Percentiles rank a stretch among this genome's conserved stretches.
Conservation (phyloP, 768 basidiomycete genomes). For the Butyriboletus loyo region DNA sequence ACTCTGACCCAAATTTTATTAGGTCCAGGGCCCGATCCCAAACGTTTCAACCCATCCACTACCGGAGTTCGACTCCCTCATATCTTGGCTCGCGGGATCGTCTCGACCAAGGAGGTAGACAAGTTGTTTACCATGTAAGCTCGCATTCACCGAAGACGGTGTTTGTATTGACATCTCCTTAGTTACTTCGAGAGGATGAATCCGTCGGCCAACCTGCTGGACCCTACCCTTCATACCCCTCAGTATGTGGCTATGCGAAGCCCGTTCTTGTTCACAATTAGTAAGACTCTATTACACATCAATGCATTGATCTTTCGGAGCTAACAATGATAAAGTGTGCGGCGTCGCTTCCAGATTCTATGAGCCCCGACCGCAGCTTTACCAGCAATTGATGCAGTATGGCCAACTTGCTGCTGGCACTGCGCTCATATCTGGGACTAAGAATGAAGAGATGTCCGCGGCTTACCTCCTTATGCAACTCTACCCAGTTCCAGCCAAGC, state of each 20-base stretch:
- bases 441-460: constrained; percentile 80
- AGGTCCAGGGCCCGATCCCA: constrained; percentile 43
- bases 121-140: constrained; percentile 68
- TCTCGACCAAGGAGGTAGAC: constrained; percentile 65
- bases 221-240: constrained; percentile 81
- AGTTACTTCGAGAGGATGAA: constrained; percentile 83
- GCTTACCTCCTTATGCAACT: constrained; percentile 81
- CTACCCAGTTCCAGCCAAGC: constrained; percentile 68
- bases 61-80: constrained; percentile 54
- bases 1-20: neutral
- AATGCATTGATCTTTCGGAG: neutral
- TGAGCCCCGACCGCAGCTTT: constrained; percentile 64
- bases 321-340: constrained; percentile 56
- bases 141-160: neutral
- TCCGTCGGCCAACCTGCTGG: constrained; percentile 71
- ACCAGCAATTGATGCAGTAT: constrained; percentile 67
- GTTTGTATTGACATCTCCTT: constrained; percentile 6
- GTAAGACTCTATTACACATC: constrained; percentile 50
- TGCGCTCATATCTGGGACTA: constrained; percentile 70
- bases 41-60: constrained; percentile 37
- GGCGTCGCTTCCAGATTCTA: constrained; percentile 86
- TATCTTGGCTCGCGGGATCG: constrained; percentile 61
- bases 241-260: constrained; percentile 77
- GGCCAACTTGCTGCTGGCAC: constrained; percentile 76
- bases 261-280: constrained; percentile 89